Base-by-base conservation (phyloP, 2,329 filamentous ascomycete species). In the Neofusicoccum sp. region DNA sequence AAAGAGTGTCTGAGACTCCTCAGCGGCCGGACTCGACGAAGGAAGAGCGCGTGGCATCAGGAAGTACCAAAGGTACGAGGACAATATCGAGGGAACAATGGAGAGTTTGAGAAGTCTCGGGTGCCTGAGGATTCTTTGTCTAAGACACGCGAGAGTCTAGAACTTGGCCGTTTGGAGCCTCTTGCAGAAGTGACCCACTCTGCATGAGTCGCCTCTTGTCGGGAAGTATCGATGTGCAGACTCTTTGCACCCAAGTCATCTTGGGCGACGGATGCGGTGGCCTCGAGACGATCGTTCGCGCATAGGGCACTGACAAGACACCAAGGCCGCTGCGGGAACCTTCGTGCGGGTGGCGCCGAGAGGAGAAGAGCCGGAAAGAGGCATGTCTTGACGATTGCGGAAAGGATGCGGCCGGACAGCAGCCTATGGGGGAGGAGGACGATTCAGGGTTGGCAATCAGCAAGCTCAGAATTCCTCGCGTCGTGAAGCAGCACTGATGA, bases 161-260 rank as follows among this genome's bases (percentile, higher is more conserved):
- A 56, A 26, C 28, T 31, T 41, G 36, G 14, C 26, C 24, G 12
- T 26, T 43, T 33, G 34, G 34, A 31, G 26, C 28, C 30, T 48
- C 36, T 56, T 3, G 36, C 26, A 5, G 26, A 28, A 56, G n/a
- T 12, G 51, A 20, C 38, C 51, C 51, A 56, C 51, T 43, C 9
- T 26, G 26, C 38, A 44, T 43, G 51, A 41, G 16, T 56, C 14
- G 38, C 26, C 38, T 56, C 28, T 43, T 8, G 36, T 30, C 38
- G 51, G 51, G 51, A 56, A 43, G 51, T 56, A 56, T 56, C 26
- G 51, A 56, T 56, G 51, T 56, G 51, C 51, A 56, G 24, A 26
- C n/a, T 8, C 45, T n/a, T n/a, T 48, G 28, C 45, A 33, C 6
- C 28, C 45, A 33, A 33, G 34, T 48, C 14, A 43, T 43, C 51